A percentile compares a stretch with the other conserved stretches of the same genome.
Evolutionary conservation across 2,329 filamentous ascomycete species (phyloP).

Genomic region (Fusarium sp.): DNA sequence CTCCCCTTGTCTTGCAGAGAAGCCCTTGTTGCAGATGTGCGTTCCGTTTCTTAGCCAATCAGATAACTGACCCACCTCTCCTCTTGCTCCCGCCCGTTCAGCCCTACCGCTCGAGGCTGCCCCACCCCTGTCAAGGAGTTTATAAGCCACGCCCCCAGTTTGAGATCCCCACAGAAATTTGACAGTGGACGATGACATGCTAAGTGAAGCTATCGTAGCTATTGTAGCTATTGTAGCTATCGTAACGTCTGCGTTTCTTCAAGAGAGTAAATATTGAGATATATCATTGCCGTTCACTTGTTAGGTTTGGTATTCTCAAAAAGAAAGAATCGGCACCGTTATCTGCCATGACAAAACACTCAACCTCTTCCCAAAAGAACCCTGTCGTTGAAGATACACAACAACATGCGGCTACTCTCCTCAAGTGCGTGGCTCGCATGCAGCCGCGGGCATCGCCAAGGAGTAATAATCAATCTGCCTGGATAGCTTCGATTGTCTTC

Average conservation of each 20-base stretch:
- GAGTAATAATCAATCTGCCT: conserved; percentile 19
- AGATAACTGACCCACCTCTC: conserved; percentile 13
- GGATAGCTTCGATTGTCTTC: conserved; percentile 24
- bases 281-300: neutral
- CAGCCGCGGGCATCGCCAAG: conserved; percentile 31
- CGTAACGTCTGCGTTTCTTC: neutral
- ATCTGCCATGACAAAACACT: neutral
- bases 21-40: conserved; percentile 13
- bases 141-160: conserved; percentile 22
- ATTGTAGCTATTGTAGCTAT: too few species aligned
- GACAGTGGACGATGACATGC: neutral
- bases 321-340: neutral
- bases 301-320: neutral
- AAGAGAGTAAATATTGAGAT: neutral
- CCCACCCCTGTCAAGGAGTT: conserved; percentile 9
- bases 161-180: conserved; percentile 23
- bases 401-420: conserved; percentile 23
- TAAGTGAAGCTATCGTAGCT: conserved; percentile 1
- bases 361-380: conserved; percentile 14
- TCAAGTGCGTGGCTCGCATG: conserved; percentile 21
- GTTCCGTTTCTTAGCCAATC: conserved; percentile 19
- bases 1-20: neutral
- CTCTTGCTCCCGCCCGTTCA: conserved; percentile 46
- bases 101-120: conserved; percentile 38
- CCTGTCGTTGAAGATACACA: conserved; percentile 6